These are phyloP conservation scores for Fraxinus floribunda DNA, from an alignment of 305 asterid species.

Conservation along the genomic window DNA sequence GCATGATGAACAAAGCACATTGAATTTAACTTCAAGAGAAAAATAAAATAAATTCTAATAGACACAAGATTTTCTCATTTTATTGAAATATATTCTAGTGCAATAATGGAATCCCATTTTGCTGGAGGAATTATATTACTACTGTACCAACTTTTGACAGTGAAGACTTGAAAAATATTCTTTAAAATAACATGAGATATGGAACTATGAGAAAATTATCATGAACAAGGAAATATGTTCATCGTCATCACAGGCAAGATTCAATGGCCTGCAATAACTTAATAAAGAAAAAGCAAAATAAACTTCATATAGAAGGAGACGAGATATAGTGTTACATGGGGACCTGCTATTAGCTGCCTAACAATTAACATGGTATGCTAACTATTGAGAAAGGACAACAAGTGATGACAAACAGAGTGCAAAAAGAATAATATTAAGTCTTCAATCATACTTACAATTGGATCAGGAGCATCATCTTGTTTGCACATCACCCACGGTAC, in stretches of 20 bases:
- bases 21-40: constrained; percentile 14
- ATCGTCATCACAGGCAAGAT: constrained; percentile 27
- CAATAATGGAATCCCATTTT: not conserved
- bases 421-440: constrained; percentile 4
- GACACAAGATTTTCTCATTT: not conserved
- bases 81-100: not conserved
- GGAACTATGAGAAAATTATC: constrained; percentile 3
- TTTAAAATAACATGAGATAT: not conserved
- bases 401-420: not conserved
- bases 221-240: constrained; percentile 9
- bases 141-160: not conserved
- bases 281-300: constrained; percentile 28
- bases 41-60: not conserved
- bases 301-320: constrained; percentile 34
- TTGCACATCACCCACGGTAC: constrained; percentile 99
- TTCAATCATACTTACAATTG: constrained; percentile 55
- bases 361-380: constrained; percentile 24
- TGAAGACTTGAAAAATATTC: not conserved
- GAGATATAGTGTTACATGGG: constrained; percentile 22
- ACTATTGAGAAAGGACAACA: constrained; percentile 5
- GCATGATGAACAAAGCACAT: constrained; percentile 18
- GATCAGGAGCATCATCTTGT: constrained; percentile 99
- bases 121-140: not conserved
- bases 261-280: constrained; percentile 20
- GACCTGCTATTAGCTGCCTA: constrained; percentile 23